These are phyloP conservation scores for Hirschfeldia incana DNA, from an alignment of 345 rosid genomes.

Conservation along the genomic window DNA sequence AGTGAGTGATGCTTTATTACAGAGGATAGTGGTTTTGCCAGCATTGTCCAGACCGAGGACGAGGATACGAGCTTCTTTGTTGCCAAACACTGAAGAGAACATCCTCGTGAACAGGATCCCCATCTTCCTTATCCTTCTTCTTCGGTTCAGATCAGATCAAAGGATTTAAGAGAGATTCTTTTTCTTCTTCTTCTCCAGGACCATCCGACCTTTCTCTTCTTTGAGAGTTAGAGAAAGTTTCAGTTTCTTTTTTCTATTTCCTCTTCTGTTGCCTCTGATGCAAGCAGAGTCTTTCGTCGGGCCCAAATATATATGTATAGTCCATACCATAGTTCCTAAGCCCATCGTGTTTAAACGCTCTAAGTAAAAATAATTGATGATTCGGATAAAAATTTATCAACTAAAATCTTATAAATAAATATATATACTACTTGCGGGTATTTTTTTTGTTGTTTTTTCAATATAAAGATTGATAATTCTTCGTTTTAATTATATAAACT, in stretches of 20 bases:
- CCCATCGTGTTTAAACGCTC: neutral
- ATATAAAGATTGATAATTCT: no score
- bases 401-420: no score
- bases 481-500: no score
- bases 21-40: slow-evolving; percentile 86
- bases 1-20: slow-evolving; percentile 43
- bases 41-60: slow-evolving; percentile 95
- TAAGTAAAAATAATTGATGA: neutral
- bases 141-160: slow-evolving; percentile 25
- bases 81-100: slow-evolving; percentile 76
- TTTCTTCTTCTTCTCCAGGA: slow-evolving; percentile 31
- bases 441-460: no score
- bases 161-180: slow-evolving; percentile 35
- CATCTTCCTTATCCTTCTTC: slow-evolving; percentile 41
- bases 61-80: slow-evolving; percentile 84
- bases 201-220: slow-evolving; percentile 37
- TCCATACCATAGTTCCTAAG: neutral
- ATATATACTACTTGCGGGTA: no score
- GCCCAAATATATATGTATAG: neutral
- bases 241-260: neutral
- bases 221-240: slow-evolving; percentile 2
- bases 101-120: slow-evolving; percentile 73
- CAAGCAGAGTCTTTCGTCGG: neutral
- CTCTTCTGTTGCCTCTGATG: neutral
- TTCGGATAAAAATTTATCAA: no score